Evolutionary conservation across 2,329 filamentous ascomycete genomes (phyloP), one percentile per base, ranked within the genome.

Genomic region (Zalaria sp.): DNA sequence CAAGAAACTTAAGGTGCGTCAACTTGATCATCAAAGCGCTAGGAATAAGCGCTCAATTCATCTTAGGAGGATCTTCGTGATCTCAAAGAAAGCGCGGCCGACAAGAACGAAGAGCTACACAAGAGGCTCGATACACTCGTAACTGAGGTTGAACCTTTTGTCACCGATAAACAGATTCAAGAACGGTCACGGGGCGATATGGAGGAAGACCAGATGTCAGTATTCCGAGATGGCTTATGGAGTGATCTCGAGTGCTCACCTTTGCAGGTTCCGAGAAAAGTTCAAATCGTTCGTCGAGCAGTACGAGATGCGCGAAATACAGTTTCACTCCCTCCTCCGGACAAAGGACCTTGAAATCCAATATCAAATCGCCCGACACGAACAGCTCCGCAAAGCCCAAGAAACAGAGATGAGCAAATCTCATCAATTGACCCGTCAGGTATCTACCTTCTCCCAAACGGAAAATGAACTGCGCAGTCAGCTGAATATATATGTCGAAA

Each of bases 401-500:
- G 89, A 96, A 52, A 72, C 73, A 39, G 91, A 98, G 64, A 69
- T 79, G 25, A 73, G 72, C 42, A 83, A 87, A 53, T 84, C 85
- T 44, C 80, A 87, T 47, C 83, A 89, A 49, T 72, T 98, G 40
- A 94, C 91, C 52, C 73, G 79, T 31, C 91, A 98, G 63, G 87
- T 96, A 25, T 85, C 88, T 51, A 93, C 87, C 2, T 95, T 96
- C 60, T 91, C 87, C 31, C 91, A 94, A 63, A 96, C 89, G 6
- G 91, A 98, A 64, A 82, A 84, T 10, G 89, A 96, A 62, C 72
- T 98, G 42, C 73, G 91, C 46, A 93, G 85, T 54, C 91, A 98
- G 63, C 77, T 98, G 53, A 96, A 95, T 60, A 89, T 95, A 53
- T 98, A 98, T 55, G 89, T 95, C 26, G 91, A 98, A 60, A 98